Evolutionary conservation across 352 stramenopile genomes (phyloP).

Genomic region (Thraustochytrium sp.): DNA sequence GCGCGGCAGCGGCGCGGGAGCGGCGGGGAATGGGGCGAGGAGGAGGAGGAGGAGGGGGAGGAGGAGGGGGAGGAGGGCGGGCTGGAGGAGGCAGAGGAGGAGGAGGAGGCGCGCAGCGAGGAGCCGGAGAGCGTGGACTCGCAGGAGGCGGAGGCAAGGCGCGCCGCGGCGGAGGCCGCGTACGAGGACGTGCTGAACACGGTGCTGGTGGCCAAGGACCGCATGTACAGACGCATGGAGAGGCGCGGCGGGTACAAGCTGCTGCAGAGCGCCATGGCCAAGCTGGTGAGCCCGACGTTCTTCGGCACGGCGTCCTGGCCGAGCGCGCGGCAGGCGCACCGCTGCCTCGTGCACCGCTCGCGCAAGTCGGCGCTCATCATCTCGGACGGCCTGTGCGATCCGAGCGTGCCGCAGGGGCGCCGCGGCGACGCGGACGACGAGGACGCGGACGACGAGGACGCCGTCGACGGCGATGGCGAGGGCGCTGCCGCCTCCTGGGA

Average conservation of each 20-base stretch:
- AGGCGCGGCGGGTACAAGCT: background rate
- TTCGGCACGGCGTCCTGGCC: slow-evolving; percentile 7
- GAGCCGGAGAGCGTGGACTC: too few relatives aligned
- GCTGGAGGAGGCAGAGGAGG: background rate
- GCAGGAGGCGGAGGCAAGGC: background rate
- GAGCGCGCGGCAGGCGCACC: slow-evolving; percentile 3
- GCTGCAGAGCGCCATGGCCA: slow-evolving; percentile 11
- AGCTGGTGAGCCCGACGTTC: slow-evolving; percentile 31
- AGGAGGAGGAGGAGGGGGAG: too few relatives aligned
- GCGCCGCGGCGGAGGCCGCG: background rate
- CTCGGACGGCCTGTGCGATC: slow-evolving; percentile 16
- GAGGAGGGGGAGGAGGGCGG: background rate
- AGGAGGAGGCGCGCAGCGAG: background rate
- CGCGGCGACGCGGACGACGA: background rate
- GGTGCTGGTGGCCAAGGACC: background rate
- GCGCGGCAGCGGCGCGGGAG: too few relatives aligned
- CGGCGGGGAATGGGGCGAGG: too few relatives aligned
- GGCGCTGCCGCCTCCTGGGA: background rate
- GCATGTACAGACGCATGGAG: background rate
- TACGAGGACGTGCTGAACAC: background rate
- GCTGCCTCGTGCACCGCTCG: background rate
- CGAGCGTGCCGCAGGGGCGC: background rate
- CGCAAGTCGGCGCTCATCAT: background rate
- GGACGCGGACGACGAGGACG: background rate
- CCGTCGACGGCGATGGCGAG: background rate